phyloP scores from a whole-genome alignment of 129 eudicot genomes.

The Erigeron canadensis region DNA sequence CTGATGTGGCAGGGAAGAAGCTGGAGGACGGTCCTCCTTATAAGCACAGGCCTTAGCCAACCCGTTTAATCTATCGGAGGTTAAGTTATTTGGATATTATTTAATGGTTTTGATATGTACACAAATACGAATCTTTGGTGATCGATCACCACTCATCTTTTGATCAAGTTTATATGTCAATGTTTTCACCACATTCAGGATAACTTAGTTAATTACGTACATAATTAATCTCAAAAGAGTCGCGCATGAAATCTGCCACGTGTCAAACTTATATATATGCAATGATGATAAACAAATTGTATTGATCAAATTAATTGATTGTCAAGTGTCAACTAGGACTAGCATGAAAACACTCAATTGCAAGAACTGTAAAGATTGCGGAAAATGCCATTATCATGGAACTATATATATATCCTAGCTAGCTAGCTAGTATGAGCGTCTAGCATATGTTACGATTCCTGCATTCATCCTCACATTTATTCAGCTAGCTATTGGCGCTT shows the following conservation, averaged over 20 bases:
- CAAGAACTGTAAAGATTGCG: constrained; percentile 4
- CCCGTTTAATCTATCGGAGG: no score
- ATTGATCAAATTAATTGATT: background rate
- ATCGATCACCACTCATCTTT: background rate
- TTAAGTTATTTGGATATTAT: no score
- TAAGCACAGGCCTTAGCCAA: no score
- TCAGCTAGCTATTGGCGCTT: constrained; percentile 22
- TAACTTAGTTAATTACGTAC: no score
- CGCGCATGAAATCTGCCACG: background rate
- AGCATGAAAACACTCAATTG: constrained; percentile 1
- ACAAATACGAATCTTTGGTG: background rate
- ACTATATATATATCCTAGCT: no score
- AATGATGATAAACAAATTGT: background rate
- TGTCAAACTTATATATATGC: background rate
- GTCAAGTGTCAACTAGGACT: constrained; percentile 2
- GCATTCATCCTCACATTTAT: constrained; percentile 38
- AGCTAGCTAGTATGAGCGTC: constrained; percentile 12
- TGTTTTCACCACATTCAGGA: constrained; percentile 1
- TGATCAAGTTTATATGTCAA: background rate
- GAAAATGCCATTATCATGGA: constrained; percentile 25
- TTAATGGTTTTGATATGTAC: no score
- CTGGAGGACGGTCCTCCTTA: no score
- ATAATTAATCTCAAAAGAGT: background rate
- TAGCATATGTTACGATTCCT: constrained; percentile 15
- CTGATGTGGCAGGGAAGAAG: no score